Evolutionary conservation across 2,329 filamentous ascomycete species (phyloP), one percentile per base, ranked within the genome.

Genomic region (Fusarium anthophilum): DNA sequence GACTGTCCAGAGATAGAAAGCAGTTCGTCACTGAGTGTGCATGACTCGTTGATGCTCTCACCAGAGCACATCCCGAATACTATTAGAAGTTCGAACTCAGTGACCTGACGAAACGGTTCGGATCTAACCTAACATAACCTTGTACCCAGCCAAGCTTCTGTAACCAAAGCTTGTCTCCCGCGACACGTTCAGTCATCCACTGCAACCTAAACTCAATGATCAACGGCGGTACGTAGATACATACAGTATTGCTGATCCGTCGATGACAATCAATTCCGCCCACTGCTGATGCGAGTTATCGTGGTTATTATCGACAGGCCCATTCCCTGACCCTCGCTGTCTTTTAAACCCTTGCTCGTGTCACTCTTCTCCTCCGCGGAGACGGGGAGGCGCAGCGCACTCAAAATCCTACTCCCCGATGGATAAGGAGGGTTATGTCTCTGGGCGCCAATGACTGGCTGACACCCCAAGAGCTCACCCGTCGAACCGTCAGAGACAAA

Each of bases 151-250:
- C 51, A 69, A 69, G 65, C 43, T 69, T 69, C 55, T 63, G 53
- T 32, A n/a, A 63, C 28, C 38, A 69, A 63, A 63, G 64, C 66
- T 69, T 69, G 66, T 69, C 66, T 37, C 38, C 10, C 37, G 38
- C n/a, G 32, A 68, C 63, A 62, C 32, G 50, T 35, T 60, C 47
- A 50, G 32, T 32, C 60, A 65, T 66, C 48, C 48, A 47, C 28
- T 60, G 44, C 20, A 54, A 68, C 47, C 43, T 38, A n/a, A 39
- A 43, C 44, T 54, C 28, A 63, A 63, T 50, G 62, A 51, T 67
- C 62, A 57, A 67, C 60, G 54, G 60, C n/a, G 20, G 60, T 63
- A 63, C n/a, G 48, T 56, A 62, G 30, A 35, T 35, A 35, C 30
- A 30, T 12, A 4, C 32, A 35, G 43, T 48, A 39, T 55, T 63